Evolutionary conservation across 148 eudicot species (phyloP), one percentile per base, ranked within the genome.

Genomic region (Heliamphora exappendiculata): DNA sequence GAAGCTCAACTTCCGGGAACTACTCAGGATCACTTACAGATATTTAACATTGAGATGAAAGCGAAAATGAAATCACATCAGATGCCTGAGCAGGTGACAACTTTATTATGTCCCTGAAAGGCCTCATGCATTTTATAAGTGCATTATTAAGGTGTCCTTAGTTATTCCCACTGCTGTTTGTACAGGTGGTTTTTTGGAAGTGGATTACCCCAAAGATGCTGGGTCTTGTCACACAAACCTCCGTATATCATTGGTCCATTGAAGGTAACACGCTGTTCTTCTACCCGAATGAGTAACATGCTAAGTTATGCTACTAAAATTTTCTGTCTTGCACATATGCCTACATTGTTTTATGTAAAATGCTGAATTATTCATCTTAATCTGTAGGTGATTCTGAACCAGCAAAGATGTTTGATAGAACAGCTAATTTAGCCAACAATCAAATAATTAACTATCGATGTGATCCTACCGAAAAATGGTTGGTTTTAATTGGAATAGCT

Each of bases 201-300:
- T 95, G 99, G 99, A 85, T 95, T 71, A 86, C 93, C 59, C 90
- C 93, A 47, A 93, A 86, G 77, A 78, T 87, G 90, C 81, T 95
- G 86, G 99, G 99, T 33, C 82, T 95, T 70, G 98, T 95, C 65
- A 95, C 99, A 29, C 99, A 95, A 74, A 78, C 94, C 13, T 79
- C 99, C 62, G 99, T 95, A 26, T 93, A 91, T 82, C 99, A 95
- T 85, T 95, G 99, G 99, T 88, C 98, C 53, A 95, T 91, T 82
- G 99, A 95, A 87, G 99, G 99, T 81, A 68, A 72, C 75, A 19
- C 47, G 17, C 51, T 16, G 22, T 54, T 45, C 37, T 78, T 22
- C 24, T 42, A 14, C 2, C 10, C 20, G 55, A 3, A 67, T 19
- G 26, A 45, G 16, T 34, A 66, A 66, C n/a, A 34, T 50, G 50